Conservation (phyloP, 352 stramenopile genomes). For the Phytophthora idaei region DNA sequence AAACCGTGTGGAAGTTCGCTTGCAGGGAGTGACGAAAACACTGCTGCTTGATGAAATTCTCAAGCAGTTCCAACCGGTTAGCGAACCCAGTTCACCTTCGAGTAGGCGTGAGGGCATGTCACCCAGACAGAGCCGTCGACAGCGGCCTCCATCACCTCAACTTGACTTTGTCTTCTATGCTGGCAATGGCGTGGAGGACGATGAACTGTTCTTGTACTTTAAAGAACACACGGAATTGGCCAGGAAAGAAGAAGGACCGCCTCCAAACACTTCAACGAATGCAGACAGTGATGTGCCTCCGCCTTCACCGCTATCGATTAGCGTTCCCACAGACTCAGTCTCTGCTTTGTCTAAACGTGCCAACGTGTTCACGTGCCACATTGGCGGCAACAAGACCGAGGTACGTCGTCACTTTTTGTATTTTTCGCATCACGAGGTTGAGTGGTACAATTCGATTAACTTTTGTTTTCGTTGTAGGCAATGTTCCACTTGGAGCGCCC, state of each 20-base stretch:
- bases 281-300: slow-evolving; percentile 8
- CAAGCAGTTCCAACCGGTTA: slow-evolving; percentile 42
- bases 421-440: not conserved
- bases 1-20: slow-evolving; percentile 74
- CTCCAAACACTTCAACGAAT: slow-evolving; percentile 4
- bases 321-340: slow-evolving; percentile 5
- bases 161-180: slow-evolving; percentile 90
- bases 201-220: slow-evolving; percentile 89
- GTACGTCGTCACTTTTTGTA: slow-evolving; percentile 26
- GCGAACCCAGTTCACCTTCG: slow-evolving; percentile 23
- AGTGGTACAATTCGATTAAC: not conserved
- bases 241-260: slow-evolving; percentile 26
- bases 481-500: slow-evolving; percentile 77
- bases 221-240: slow-evolving; percentile 60
- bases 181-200: slow-evolving; percentile 83
- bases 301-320: slow-evolving; percentile 14
- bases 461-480: slow-evolving; percentile 38
- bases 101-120: slow-evolving; percentile 11
- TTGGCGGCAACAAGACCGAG: slow-evolving; percentile 75
- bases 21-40: slow-evolving; percentile 72
- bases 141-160: slow-evolving; percentile 16
- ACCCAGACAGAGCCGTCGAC: slow-evolving; percentile 17
- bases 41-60: slow-evolving; percentile 69
- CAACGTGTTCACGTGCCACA: slow-evolving; percentile 76
- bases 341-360: slow-evolving; percentile 52